Evolutionary conservation across 345 rosid genomes (phyloP), one percentile per base, ranked within the genome.

Genomic region (Hibiscus mutabilis): DNA sequence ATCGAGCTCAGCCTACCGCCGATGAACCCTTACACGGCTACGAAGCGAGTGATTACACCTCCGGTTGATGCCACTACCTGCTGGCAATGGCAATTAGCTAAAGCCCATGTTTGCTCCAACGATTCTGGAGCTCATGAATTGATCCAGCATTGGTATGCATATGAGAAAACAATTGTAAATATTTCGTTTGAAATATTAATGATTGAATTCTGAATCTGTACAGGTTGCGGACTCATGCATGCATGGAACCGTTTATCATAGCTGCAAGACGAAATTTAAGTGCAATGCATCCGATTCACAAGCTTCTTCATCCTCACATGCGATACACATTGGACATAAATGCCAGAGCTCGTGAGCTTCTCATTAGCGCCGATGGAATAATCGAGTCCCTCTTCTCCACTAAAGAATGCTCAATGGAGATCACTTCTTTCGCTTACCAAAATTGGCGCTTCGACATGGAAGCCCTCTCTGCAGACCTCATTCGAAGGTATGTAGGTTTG

Each of bases 221-320:
- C 42, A 69, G 72, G 72, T 70, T 90, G 73, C 87, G 97, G 0
- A 89, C 97, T 2, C 99, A 95, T 73, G 99, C 99, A 1, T 74
- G 84, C 75, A 3, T 88, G 75, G 99, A 95, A 69, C 99, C 98
- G 51, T 95, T 95, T 76, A 90, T 95, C 74, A 78, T 95, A 33
- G 90, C 98, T 27, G 97, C 98, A 3, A 96, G 91, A 67, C 79
- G 97, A 76, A 98, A 90, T 24, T 21, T 95, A 65, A 95, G 99
- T 66, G 91, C 89, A 24, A 83, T 95, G 93, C 99, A 95, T 78
- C 99, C 99, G 0, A 85, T 95, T 18, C 91, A 55, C 78, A 95
- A 90, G 82, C 89, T 95, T 35, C 73, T 95, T 76, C 96, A 92
- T 74, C 98, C 99, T 9, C 97, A 92, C 82, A 92, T 91, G 98